Evolutionary conservation across 345 rosid species (phyloP).

Genomic region (Populus alba): DNA sequence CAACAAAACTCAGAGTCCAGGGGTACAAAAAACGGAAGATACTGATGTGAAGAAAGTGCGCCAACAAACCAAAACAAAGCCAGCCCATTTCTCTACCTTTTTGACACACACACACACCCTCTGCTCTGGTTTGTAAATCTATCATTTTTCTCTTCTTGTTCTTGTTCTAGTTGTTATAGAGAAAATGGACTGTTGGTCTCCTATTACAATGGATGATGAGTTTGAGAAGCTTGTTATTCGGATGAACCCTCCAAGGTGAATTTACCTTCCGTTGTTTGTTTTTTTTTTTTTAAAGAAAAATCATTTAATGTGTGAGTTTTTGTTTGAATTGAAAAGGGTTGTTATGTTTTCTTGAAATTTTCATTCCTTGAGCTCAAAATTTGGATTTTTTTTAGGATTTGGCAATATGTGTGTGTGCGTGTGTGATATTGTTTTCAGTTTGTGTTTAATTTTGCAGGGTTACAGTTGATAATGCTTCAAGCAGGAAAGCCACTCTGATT

Average conservation of each 20-base stretch:
- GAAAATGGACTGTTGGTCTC: slow-evolving; percentile 64
- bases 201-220: slow-evolving; percentile 53
- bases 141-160: neutral
- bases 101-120: neutral
- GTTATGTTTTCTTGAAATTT: slow-evolving; percentile 10
- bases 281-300: neutral
- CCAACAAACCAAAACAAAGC: neutral
- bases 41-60: neutral
- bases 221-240: slow-evolving; percentile 69
- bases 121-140: neutral
- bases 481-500: slow-evolving; percentile 59
- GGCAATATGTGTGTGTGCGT: slow-evolving; percentile 1
- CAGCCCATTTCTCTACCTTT: slow-evolving; percentile 6
- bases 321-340: slow-evolving; percentile 13
- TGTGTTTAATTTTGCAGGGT: slow-evolving; percentile 53
- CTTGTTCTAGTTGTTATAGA: neutral
- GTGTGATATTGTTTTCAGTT: slow-evolving; percentile 8
- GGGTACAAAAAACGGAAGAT: slow-evolving; percentile 4
- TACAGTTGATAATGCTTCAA: slow-evolving; percentile 56
- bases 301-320: slow-evolving; percentile 1
- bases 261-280: neutral
- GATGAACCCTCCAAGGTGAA: slow-evolving; percentile 79
- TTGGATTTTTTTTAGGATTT: slow-evolving; percentile 17
- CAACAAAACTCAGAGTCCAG: slow-evolving; percentile 18
- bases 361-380: slow-evolving; percentile 10